Base-by-base conservation (phyloP, 495 filamentous ascomycete species). In the Pseudomonodictys pantanalensis region DNA sequence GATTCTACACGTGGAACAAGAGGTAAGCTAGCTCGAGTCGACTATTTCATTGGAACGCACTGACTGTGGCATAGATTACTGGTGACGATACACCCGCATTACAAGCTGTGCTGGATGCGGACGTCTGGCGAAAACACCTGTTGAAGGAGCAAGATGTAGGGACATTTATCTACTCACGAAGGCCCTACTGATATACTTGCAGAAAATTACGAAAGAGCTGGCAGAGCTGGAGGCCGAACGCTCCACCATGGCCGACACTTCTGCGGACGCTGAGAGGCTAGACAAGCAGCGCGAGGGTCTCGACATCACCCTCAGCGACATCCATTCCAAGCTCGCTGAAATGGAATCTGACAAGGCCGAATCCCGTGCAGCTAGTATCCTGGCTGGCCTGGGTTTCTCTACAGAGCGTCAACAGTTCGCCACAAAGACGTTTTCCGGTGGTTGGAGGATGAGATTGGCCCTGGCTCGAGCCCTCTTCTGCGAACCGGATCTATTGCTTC, bases 311-410 rank as follows among this genome's bases (percentile, higher is more conserved):
- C 77, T 99, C 42, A 88, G 85, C 52, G 93, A 99, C 70, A 88
- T 97, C 51, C 89, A 97, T 63, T 71, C 80, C 17, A 99, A 99
- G 72, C 83, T 99, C 33, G 81, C 93, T 26, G 93, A 99, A 71
- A 99, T 99, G 93, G 95, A 99, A 68, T 96, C 93, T 1, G 93
- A 99, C 73, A 97, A 95, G 76, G 93, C 93, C 45, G 93, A 97
- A 68, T 87, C 95, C 56, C 80, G 95, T 68, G 93, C 93, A 7
- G 93, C 93, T 11, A 95, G 88, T 68, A 99, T 99, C 66, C 78
- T 99, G 53, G 95, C 95, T 28, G 93, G 93, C 81, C 83, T 99
- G 46, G 93, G 93, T 61, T 99, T 99, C 81, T 97, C 95, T 0
- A 73, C 86, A 33, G 95, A 99, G 71, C 81, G 92, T 24, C 93